phyloP scores from a whole-genome alignment of 768 basidiomycete species.

The Rossbeevera mucosa region DNA sequence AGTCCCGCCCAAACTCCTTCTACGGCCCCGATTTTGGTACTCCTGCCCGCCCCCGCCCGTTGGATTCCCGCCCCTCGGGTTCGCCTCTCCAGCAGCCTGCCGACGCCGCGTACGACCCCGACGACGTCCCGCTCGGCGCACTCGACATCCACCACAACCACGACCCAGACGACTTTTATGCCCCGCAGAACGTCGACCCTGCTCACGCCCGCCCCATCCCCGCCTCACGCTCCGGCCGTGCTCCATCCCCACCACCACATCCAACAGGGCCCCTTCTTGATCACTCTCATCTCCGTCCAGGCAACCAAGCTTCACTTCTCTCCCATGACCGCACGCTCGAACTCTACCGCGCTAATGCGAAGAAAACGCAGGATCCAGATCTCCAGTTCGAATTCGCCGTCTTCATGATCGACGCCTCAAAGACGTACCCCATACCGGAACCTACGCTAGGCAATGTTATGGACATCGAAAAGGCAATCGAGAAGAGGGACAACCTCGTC shows the following conservation, averaged over 20 bases:
- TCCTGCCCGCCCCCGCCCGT: conserved; percentile 10
- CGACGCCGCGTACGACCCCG: conserved; percentile 36
- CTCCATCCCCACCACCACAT: conserved; percentile 56
- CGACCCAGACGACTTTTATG: conserved; percentile 42
- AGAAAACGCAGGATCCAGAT: conserved; percentile 97
- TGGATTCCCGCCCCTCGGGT: conserved; percentile 12
- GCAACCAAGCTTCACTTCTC: conserved; percentile 87
- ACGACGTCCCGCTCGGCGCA: conserved; percentile 35
- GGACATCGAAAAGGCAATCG: conserved; percentile 73
- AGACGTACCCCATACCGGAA: conserved; percentile 74
- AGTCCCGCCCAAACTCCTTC: conserved; percentile 35
- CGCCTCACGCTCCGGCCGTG: conserved; percentile 52
- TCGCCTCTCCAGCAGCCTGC: conserved; percentile 25
- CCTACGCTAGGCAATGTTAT: conserved; percentile 69
- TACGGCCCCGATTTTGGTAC: conserved; percentile 26
- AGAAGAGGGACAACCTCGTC: conserved; percentile 83
- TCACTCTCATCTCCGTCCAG: conserved; percentile 90
- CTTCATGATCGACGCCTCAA: conserved; percentile 97
- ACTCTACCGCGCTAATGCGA: conserved; percentile 95
- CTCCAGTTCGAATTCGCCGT: conserved; percentile 98
- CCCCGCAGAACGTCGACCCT: conserved; percentile 25
- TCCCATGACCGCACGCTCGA: conserved; percentile 96
- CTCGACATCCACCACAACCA: conserved; percentile 28
- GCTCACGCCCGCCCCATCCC: conserved; percentile 35
- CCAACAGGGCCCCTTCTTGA: conserved; percentile 66